Base-by-base conservation (phyloP, 2,329 filamentous ascomycete genomes). In the Alternaria gansuensis region DNA sequence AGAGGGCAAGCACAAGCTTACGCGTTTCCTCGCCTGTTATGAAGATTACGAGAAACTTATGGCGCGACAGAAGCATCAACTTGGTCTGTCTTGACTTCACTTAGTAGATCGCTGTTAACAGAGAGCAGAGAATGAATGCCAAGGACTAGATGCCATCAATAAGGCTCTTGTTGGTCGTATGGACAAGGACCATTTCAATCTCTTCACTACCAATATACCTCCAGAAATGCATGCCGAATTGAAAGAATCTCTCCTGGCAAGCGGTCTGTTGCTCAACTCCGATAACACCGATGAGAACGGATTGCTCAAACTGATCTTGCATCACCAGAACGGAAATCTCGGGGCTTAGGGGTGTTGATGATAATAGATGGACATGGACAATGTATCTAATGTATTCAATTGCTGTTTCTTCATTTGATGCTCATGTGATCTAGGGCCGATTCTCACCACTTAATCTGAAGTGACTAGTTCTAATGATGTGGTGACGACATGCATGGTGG, bases 11-110 rank as follows among this genome's bases (percentile, higher is more conserved):
- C 21, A 41, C 39, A 41, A 41, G 21, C 39, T 41, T 41, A 41
- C 39, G 6, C n/a, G 39, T 41, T 41, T 41, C 39, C 39, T 41
- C 39, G 39, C 23, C 39, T 41, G n/a, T 21, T 41, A 23, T 41
- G 21, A 41, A 41, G 39, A 41, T 6, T 41, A 41, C 21, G 7
- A 23, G 39, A 5, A 24, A 24, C 39, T 41, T 41, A 41, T 41
- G 11, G 7, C 11, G 21, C n/a, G 21, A 41, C 39, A 41, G 39
- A 41, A 41, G 39, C 21, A 21, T 41, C n/a, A 41, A 23, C 39
- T 41, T 41, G 39, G 39, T 41, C 39, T 41, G 39, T 41, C 39
- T 41, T 23, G 39, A 41, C 21, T 41, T 23, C 39, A 41, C 21
- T 41, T 41, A 24, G 21, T 41, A 41, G 39, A 41, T 7, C 39